Conservation (phyloP, 176 grass and related monocot genomes). For the Cenchrus americanus region DNA sequence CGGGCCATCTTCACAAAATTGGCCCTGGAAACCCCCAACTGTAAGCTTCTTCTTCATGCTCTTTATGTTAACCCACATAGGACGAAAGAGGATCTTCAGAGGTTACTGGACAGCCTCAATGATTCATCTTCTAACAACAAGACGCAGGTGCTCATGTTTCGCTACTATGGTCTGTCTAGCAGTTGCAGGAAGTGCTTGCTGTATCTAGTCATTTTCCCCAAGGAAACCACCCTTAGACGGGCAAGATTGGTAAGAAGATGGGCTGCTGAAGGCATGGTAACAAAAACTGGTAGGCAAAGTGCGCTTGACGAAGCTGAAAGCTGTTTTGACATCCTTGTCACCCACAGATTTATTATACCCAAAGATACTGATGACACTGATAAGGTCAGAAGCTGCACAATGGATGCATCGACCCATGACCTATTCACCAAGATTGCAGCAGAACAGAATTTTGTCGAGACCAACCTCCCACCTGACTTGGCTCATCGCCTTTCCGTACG, state of each 20-base stretch:
- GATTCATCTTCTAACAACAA: neutral
- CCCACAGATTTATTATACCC: neutral
- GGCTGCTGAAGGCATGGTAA: slow-evolving; percentile 11
- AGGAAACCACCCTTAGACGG: neutral
- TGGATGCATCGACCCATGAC: fast-evolving
- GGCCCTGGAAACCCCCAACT: neutral
- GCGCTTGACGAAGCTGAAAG: neutral
- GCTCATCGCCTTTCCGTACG: neutral
- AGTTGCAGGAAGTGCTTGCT: neutral
- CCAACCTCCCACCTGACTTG: neutral
- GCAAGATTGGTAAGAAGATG: slow-evolving; percentile 21
- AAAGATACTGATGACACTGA: neutral
- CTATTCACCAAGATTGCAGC: neutral
- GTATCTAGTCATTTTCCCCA: slow-evolving; percentile 9
- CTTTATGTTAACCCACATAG: neutral
- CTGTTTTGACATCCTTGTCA: neutral
- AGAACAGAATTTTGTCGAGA: neutral
- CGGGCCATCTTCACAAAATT: neutral
- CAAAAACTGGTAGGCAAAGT: neutral
- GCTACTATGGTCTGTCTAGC: neutral
- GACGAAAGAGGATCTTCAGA: neutral
- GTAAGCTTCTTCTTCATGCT: neutral
- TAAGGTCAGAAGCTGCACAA: neutral
- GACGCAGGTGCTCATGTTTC: neutral
- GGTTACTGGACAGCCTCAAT: neutral